Conservation (phyloP, 306 rosid genomes). For the Lathyrus tuberosus region DNA sequence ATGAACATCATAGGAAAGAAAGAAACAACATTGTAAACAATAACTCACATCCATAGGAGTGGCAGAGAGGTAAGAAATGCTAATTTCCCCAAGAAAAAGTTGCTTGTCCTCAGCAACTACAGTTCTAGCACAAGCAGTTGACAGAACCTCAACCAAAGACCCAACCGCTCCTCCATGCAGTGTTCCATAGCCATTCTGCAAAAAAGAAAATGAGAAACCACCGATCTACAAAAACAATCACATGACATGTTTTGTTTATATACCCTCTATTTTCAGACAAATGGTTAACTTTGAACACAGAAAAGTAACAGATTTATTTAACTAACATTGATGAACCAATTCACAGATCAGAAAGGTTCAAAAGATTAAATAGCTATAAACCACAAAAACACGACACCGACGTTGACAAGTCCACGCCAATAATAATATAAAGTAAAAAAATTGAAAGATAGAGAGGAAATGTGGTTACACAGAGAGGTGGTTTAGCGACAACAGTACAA, state of each 20-base stretch:
- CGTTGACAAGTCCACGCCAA: too few species aligned
- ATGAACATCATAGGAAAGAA: slow-evolving; percentile 4
- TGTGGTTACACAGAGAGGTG: slow-evolving; percentile 30
- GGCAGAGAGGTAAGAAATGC: slow-evolving; percentile 52
- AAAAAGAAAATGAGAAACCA: slow-evolving; percentile 17
- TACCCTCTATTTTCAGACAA: too few species aligned
- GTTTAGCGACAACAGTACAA: slow-evolving; percentile 5
- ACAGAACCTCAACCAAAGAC: slow-evolving; percentile 38
- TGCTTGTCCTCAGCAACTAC: slow-evolving; percentile 49
- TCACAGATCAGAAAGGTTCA: too few species aligned
- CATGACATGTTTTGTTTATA: too few species aligned
- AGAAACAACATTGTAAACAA: slow-evolving; percentile 20
- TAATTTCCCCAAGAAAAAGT: slow-evolving; percentile 52
- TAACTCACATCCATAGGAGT: slow-evolving; percentile 46
- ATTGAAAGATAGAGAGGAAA: neutral
- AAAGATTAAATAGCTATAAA: too few species aligned
- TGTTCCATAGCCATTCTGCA: slow-evolving; percentile 47
- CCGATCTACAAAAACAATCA: neutral
- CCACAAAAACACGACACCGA: too few species aligned
- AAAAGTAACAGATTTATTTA: too few species aligned
- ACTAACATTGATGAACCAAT: too few species aligned
- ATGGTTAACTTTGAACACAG: too few species aligned
- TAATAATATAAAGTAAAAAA: too few species aligned
- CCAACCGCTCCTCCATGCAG: slow-evolving; percentile 58
- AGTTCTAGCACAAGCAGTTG: slow-evolving; percentile 56